Evolutionary conservation across 2,329 filamentous ascomycete genomes (phyloP).

Genomic region (Cytospora schulzeri): DNA sequence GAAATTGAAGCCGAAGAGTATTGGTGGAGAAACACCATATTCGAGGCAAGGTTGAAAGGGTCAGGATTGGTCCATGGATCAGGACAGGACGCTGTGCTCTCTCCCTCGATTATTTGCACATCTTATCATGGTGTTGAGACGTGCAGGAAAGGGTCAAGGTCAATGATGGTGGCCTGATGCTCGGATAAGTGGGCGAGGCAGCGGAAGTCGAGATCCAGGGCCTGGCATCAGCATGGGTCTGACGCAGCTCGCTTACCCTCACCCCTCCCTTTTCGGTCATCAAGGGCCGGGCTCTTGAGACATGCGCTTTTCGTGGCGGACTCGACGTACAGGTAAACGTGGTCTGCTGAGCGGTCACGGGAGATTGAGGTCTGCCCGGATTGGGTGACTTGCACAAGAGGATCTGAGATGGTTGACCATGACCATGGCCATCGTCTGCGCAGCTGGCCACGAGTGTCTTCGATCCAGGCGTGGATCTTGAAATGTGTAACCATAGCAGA

Average conservation of each 20-base stretch:
- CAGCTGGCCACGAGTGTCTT: neutral
- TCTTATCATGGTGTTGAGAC: slow-evolving; percentile 2
- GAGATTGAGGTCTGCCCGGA: neutral
- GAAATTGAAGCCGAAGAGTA: slow-evolving; percentile 10
- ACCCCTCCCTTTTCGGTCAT: neutral
- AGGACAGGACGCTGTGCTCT: neutral
- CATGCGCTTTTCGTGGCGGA: slow-evolving; percentile 19
- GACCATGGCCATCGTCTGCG: neutral
- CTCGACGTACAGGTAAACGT: slow-evolving; percentile 17
- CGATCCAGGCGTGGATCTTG: slow-evolving; percentile 1
- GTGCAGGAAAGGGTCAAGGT: slow-evolving; percentile 8
- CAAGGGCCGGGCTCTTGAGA: slow-evolving; percentile 2
- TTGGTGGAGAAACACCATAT: slow-evolving; percentile 25
- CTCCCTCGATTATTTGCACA: slow-evolving; percentile 3
- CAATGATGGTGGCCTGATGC: slow-evolving; percentile 7
- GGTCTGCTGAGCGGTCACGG: slow-evolving; percentile 23
- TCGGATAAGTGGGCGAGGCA: slow-evolving; percentile 4
- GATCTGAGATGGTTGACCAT: slow-evolving; percentile 9
- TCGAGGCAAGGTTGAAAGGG: slow-evolving; percentile 8
- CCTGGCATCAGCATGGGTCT: neutral
- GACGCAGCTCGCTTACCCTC: slow-evolving; percentile 17
- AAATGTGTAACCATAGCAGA: neutral
- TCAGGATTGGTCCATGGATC: neutral
- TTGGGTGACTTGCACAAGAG: slow-evolving; percentile 3
- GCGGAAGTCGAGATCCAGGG: slow-evolving; percentile 10